phyloP scores from a whole-genome alignment of 2,329 filamentous ascomycete species.

The Aschersonia sp. region DNA sequence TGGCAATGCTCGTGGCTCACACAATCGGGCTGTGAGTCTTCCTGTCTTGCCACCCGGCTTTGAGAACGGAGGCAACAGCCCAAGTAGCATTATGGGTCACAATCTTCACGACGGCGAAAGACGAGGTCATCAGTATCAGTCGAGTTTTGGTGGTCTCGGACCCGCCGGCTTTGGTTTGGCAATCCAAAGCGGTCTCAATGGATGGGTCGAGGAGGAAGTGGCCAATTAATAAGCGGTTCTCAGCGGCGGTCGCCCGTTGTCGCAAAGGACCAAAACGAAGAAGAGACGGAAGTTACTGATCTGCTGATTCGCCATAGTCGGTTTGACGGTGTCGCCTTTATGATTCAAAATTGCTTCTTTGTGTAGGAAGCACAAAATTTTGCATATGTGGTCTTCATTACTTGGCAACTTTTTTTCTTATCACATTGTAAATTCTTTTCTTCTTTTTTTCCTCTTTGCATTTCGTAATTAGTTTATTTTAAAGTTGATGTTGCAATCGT shows the following conservation, averaged over 20 bases:
- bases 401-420: too few species aligned
- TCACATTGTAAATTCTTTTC: too few species aligned
- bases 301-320: too few species aligned
- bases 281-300: constrained; percentile 8
- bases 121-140: constrained; percentile 52
- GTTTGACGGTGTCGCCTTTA: too few species aligned
- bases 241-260: neutral
- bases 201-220: constrained; percentile 55
- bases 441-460: too few species aligned
- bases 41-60: constrained; percentile 55
- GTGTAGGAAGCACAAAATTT: too few species aligned
- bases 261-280: neutral
- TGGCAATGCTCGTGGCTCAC: constrained; percentile 43
- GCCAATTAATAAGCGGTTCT: constrained; percentile 30
- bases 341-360: too few species aligned
- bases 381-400: too few species aligned
- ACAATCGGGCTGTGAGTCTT: constrained; percentile 77
- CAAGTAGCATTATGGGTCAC: constrained; percentile 30
- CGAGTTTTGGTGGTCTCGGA: constrained; percentile 45
- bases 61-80: constrained; percentile 42
- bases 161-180: constrained; percentile 43
- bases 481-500: too few species aligned
- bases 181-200: constrained; percentile 49
- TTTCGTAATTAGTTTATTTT: too few species aligned
- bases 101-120: constrained; percentile 36